Conservation (phyloP, 2,329 filamentous ascomycete species). For the Microdochium nivale region DNA sequence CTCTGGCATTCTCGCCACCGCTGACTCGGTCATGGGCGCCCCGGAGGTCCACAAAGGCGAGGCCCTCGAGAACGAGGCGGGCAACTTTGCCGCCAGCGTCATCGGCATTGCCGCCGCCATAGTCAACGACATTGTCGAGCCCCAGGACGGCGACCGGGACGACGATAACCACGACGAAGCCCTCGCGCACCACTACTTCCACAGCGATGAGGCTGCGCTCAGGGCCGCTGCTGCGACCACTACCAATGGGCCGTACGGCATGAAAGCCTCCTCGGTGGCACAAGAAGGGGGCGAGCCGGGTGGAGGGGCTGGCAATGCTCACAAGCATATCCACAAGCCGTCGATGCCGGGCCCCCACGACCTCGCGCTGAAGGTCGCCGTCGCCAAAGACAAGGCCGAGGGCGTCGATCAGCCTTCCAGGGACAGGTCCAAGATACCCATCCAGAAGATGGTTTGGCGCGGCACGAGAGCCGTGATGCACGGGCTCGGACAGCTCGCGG, state of each 20-base stretch:
- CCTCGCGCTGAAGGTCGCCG: slow-evolving; percentile 3
- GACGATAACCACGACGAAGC: slow-evolving; percentile 31
- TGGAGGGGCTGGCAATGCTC: neutral
- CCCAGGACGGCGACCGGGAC: slow-evolving; percentile 32
- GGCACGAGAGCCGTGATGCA: slow-evolving; percentile 7
- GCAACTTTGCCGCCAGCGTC: slow-evolving; percentile 50
- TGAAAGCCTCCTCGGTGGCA: neutral
- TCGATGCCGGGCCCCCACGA: neutral
- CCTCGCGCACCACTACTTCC: slow-evolving; percentile 11
- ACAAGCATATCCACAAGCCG: neutral
- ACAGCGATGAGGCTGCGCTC: neutral
- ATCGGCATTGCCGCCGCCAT: slow-evolving; percentile 35
- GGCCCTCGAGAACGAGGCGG: slow-evolving; percentile 17
- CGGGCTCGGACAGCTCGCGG: slow-evolving; percentile 10
- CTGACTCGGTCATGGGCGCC: slow-evolving; percentile 52
- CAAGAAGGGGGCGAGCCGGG: neutral
- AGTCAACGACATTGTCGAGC: slow-evolving; percentile 24
- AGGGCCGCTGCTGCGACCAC: neutral
- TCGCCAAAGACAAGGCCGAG: slow-evolving; percentile 5
- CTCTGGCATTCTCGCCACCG: slow-evolving; percentile 50
- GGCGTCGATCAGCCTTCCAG: slow-evolving; percentile 5
- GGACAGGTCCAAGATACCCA: slow-evolving; percentile 6
- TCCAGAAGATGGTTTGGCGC: slow-evolving; percentile 4
- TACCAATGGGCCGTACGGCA: neutral
- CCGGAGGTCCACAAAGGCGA: slow-evolving; percentile 53